phyloP scores from a whole-genome alignment of 768 basidiomycete species.

The Plicaturopsis crispa region DNA sequence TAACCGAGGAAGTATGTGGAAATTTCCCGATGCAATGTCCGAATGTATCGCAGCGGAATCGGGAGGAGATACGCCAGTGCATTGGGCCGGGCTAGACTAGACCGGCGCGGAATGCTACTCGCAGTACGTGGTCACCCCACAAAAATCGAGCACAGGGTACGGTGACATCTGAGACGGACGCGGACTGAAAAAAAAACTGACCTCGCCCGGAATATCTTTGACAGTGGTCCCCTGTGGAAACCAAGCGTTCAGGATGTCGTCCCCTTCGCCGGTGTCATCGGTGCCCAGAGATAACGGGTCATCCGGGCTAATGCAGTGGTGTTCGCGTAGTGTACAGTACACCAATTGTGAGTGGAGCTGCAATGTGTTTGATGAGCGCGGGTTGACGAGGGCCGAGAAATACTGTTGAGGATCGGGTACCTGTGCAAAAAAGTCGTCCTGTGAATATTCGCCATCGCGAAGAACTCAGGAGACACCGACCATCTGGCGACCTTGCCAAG shows the following conservation, averaged over 20 bases:
- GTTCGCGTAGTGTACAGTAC: constrained; percentile 34
- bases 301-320: constrained; percentile 34
- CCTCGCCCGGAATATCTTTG: constrained; percentile 25
- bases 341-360: constrained; percentile 27
- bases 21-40: no score
- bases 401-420: constrained; percentile 14
- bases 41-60: no score
- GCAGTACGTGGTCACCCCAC: no score
- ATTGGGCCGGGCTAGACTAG: no score
- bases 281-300: constrained; percentile 27
- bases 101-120: no score
- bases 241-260: constrained; percentile 43
- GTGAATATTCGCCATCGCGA: constrained; percentile 1
- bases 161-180: not conserved
- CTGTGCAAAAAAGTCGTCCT: constrained; percentile 9
- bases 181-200: constrained; percentile 1
- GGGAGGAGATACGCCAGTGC: no score
- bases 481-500: constrained; percentile 39
- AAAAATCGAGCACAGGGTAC: not conserved
- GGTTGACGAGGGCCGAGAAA: constrained; percentile 10
- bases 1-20: no score
- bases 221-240: constrained; percentile 30
- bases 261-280: constrained; percentile 24
- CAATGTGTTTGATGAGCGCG: constrained; percentile 11
- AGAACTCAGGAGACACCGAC: constrained; percentile 21